Percentiles rank a stretch among this genome's conserved stretches.
Conservation (phyloP, 306 rosid species). For the Cucurbita argyrosperma region DNA sequence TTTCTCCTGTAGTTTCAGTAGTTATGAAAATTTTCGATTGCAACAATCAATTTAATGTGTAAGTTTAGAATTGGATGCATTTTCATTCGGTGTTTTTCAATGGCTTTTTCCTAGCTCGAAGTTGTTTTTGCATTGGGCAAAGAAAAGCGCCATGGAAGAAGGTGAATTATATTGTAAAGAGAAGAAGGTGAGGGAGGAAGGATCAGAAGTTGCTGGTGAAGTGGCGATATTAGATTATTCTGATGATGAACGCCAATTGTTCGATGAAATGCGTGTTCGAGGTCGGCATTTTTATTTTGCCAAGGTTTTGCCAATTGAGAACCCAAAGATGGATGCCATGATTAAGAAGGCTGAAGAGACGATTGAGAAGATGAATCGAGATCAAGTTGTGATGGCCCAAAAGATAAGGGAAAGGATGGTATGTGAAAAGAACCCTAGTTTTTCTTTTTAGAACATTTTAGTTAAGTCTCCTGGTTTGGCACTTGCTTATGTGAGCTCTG, state of each 20-base stretch:
- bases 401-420: constrained; percentile 6
- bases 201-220: not conserved
- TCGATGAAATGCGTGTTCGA: not conserved
- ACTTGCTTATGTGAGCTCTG: not conserved
- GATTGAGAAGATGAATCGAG: not conserved
- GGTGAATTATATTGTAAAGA: not conserved
- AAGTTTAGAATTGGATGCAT: not conserved
- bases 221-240: not conserved
- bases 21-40: not conserved
- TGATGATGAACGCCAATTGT: not conserved
- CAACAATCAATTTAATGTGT: not conserved
- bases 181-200: not conserved
- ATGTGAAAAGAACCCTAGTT: not conserved
- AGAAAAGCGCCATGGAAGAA: not conserved
- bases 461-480: not conserved
- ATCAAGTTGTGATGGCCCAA: not conserved
- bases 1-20: not conserved
- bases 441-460: not conserved
- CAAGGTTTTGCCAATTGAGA: constrained; percentile 6
- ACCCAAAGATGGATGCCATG: not conserved
- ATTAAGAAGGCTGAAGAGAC: constrained; percentile 2
- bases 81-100: not conserved
- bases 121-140: not conserved
- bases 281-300: constrained; percentile 6
- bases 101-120: not conserved